Evolutionary conservation across 164 flowering plant genomes (phyloP), one percentile per base, ranked within the genome.

Genomic region (Berberis vulgaris): DNA sequence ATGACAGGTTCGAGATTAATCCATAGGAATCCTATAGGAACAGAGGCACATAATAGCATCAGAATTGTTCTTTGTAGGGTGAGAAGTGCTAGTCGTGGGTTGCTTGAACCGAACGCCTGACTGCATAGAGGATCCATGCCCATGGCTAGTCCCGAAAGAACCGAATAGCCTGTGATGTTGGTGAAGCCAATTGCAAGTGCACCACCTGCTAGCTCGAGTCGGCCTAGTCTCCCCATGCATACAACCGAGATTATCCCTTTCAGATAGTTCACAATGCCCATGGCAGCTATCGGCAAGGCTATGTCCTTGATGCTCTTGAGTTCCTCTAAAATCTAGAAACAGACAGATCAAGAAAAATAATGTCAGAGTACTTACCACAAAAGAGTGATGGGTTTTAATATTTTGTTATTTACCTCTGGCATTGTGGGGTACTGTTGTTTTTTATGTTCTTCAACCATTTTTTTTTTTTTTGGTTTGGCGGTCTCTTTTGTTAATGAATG

Each of bases 51-150:
- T 1, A 90, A 82, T 45, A 93, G 60, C 77, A 90, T 65, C 13
- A 86, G 39, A 45, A 82, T 80, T 10, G 92, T 93, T 72, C 96
- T 76, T 49, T 66, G 80, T 1, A 90, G 72, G 41, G 90, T 78
- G 45, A 77, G 72, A 13, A 79, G 63, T 1, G 76, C 81, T 0
- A 85, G 46, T 41, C 75, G 43, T 5, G 65, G 70, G 71, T 90
- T 88, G 49, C 65, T 66, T 2, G 96, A 90, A n/a, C 97, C 97
- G 44, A 83, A 81, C 4, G 86, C 97, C 64, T 93, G 98, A 80
- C 90, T 84, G 70, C 97, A 93, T 4, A 93, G 66, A 8, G 98
- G 90, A 50, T 93, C 98, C 97, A 93, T 86, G 4, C 97, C 98
- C 86, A 82, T 78, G 78, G 98, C 88, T 0, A 93, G 76, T 63